A percentile compares a stretch with the other conserved stretches of the same genome.
These are phyloP conservation scores for Candida buenavistaensis DNA, from an alignment of 1,139 yeast species.

Conservation along the genomic window DNA sequence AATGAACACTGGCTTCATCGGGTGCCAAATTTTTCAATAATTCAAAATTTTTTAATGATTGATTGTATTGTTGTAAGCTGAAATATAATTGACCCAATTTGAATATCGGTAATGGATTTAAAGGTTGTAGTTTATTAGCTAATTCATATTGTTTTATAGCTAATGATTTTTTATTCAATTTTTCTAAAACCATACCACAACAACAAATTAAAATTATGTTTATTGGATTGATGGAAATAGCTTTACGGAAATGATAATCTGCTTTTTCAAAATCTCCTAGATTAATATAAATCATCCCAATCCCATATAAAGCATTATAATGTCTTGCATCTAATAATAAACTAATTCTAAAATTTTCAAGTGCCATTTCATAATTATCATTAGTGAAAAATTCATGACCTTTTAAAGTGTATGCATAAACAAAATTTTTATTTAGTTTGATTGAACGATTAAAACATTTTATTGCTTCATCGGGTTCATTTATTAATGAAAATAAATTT, in stretches of 20 bases:
- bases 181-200: slow-evolving; percentile 91
- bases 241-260: slow-evolving; percentile 83
- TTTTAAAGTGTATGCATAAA: slow-evolving; percentile 88
- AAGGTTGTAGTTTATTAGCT: slow-evolving; percentile 84
- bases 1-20: slow-evolving; percentile 92
- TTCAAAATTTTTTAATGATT: slow-evolving; percentile 76
- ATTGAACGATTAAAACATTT: slow-evolving; percentile 83
- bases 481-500: slow-evolving; percentile 76
- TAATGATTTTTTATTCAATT: slow-evolving; percentile 61
- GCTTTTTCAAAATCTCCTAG: slow-evolving; percentile 84
- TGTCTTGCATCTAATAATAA: slow-evolving; percentile 77
- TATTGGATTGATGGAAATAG: slow-evolving; percentile 84
- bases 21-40: slow-evolving; percentile 76
- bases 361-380: slow-evolving; percentile 90
- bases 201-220: slow-evolving; percentile 91
- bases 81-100: slow-evolving; percentile 84
- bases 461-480: slow-evolving; percentile 90
- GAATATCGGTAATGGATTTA: slow-evolving; percentile 82
- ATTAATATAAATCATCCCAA: slow-evolving; percentile 91
- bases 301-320: slow-evolving; percentile 93
- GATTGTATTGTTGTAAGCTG: slow-evolving; percentile 66
- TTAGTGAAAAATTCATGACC: slow-evolving; percentile 91
- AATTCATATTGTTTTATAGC: slow-evolving; percentile 82
- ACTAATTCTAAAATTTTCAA: slow-evolving; percentile 79
- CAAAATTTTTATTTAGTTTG: slow-evolving; percentile 66